Conservation (phyloP, 2,329 filamentous ascomycete genomes). For the Phialocephala sp. region DNA sequence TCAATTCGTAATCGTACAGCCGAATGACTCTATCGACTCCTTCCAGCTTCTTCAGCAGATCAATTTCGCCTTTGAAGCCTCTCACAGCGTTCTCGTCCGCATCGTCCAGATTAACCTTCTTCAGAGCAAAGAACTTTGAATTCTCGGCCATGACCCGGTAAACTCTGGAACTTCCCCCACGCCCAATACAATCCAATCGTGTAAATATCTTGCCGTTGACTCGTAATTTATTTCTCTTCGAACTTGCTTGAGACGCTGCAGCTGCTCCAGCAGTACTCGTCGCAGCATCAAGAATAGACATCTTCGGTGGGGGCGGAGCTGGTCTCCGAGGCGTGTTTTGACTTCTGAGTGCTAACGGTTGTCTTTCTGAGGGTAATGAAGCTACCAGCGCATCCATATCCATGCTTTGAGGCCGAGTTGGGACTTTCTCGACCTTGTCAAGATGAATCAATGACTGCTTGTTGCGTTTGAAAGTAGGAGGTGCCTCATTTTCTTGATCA, state of each 20-base stretch:
- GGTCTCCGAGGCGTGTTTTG: constrained; percentile 78
- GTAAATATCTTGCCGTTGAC: constrained; percentile 94
- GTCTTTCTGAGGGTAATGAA: constrained; percentile 53
- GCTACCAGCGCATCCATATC: constrained; percentile 47
- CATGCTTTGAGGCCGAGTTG: constrained; percentile 55
- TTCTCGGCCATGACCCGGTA: constrained; percentile 98
- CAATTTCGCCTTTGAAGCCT: constrained; percentile 95
- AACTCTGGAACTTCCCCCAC: constrained; percentile 91
- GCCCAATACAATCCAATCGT: constrained; percentile 85
- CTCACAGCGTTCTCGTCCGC: constrained; percentile 83
- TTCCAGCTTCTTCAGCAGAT: constrained; percentile 80
- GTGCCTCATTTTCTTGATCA: constrained; percentile 86
- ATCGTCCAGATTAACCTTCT: constrained; percentile 88
- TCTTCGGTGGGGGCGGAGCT: constrained; percentile 87
- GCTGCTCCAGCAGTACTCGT: constrained; percentile 83
- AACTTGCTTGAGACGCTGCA: constrained; percentile 68
- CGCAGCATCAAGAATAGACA: constrained; percentile 93
- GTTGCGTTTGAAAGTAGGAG: constrained; percentile 67
- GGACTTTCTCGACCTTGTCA: constrained; percentile 52
- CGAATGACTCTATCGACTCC: constrained; percentile 90
- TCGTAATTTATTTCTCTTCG: constrained; percentile 81
- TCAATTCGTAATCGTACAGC: constrained; percentile 91
- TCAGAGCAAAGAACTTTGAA: constrained; percentile 91
- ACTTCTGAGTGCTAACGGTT: constrained; percentile 58
- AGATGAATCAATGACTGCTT: constrained; percentile 39